Evolutionary conservation across 768 basidiomycete genomes (phyloP).

Genomic region (Leccinum olivaceopallidum): DNA sequence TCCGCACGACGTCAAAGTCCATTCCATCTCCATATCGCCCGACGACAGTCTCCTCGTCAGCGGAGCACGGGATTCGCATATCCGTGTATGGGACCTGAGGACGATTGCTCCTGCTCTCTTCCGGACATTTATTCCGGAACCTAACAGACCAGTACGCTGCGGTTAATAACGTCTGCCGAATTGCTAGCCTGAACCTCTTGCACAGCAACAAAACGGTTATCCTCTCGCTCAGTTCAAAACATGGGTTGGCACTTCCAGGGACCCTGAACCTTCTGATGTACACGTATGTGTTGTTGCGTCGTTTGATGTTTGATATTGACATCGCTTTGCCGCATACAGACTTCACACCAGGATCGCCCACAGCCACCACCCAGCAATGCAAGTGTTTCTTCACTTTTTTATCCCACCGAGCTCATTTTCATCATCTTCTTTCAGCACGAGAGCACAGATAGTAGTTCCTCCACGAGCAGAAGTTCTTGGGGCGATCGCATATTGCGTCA

Average conservation of each 20-base stretch:
- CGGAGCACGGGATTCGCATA: conserved; percentile 15
- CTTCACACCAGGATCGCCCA: not conserved
- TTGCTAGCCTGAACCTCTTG: not conserved
- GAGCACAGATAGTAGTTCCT: not conserved
- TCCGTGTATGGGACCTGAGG: conserved; percentile 21
- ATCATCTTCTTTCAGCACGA: not conserved
- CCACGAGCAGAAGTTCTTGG: not conserved
- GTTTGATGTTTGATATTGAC: not conserved
- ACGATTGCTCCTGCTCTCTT: conserved; percentile 15
- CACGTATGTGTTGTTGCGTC: not conserved
- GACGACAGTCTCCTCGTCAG: conserved; percentile 16
- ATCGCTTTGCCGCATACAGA: not conserved
- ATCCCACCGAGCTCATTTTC: not conserved
- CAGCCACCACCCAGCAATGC: not conserved
- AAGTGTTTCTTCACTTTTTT: not conserved
- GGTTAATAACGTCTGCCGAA: no score
- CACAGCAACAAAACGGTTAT: not conserved
- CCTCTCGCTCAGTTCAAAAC: not conserved
- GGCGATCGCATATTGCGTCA: not conserved
- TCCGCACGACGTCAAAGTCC: conserved; percentile 9
- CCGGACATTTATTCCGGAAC: conserved; percentile 10
- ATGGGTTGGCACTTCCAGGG: not conserved
- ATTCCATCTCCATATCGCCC: conserved; percentile 20
- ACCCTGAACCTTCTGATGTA: conserved; percentile 1
- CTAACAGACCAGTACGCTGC: conserved; percentile 15